These are phyloP conservation scores for Cercospora sp. DNA, from an alignment of 2,329 filamentous ascomycete genomes.

Conservation along the genomic window DNA sequence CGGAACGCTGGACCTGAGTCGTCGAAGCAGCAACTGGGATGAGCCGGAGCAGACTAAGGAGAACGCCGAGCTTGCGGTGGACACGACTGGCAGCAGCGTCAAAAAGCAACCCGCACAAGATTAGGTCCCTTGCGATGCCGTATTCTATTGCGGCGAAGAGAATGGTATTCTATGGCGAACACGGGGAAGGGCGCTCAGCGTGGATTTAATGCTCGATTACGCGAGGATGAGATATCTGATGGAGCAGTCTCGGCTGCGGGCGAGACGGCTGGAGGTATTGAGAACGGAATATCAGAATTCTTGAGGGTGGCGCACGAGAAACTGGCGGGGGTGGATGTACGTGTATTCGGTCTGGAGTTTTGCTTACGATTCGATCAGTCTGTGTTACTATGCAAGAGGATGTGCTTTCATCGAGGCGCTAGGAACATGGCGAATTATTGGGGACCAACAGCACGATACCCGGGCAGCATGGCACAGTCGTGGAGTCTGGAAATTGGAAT, in stretches of 20 bases:
- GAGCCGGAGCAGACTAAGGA: constrained; percentile 18
- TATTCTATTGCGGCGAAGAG: constrained; percentile 1
- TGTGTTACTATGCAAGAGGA: not conserved
- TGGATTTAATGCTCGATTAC: constrained; percentile 4
- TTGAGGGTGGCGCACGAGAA: not conserved
- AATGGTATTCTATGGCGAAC: not conserved
- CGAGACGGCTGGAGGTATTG: constrained; percentile 3
- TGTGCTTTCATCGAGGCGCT: not conserved
- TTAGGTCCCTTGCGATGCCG: constrained; percentile 14
- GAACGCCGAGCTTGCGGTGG: not conserved
- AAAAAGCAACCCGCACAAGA: constrained; percentile 16
- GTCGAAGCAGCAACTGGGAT: constrained; percentile 25
- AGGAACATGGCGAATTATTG: not conserved
- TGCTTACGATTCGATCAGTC: not conserved
- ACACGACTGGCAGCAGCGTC: not conserved
- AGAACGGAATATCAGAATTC: not conserved
- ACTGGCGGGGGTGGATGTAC: not conserved
- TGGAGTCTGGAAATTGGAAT: not conserved
- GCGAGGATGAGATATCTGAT: not conserved
- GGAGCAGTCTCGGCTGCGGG: constrained; percentile 3
- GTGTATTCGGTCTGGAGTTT: not conserved
- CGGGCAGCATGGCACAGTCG: not conserved
- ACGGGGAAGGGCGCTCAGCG: not conserved
- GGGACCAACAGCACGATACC: not conserved
- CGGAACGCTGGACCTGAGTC: constrained; percentile 22